Evolutionary conservation across 192 early-diverging fungal species (phyloP), one percentile per base, ranked within the genome.

Genomic region (Thamnidium elegans): DNA sequence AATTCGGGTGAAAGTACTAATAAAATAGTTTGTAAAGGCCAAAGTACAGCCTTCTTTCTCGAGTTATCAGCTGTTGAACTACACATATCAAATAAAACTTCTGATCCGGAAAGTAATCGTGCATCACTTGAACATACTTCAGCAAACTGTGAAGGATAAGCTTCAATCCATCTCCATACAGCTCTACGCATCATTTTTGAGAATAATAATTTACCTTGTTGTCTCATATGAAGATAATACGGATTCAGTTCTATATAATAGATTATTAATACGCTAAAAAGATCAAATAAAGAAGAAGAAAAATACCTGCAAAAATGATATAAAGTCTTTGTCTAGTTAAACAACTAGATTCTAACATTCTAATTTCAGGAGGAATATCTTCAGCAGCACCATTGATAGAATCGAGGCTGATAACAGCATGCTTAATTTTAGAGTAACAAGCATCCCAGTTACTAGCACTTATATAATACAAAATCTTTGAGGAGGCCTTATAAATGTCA

Each of bases 91-190:
- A 93, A 93, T 13, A 93, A 73, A 26, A 82, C 72, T 54, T 93
- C 89, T 4, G 91, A 87, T 4, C 81, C 77, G 14, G 83, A 79
- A 17, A 82, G 76, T 46, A 84, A 62, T 5, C 81, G 72, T 45
- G 70, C 74, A 21, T 71, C 63, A 3, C 66, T 84, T 55, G 79
- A 77, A 67, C 88, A 90, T 42, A 94, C 79, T 59, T 84, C 80
- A 34, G 86, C 82, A 66, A 92, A 96, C 54, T 94, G 90, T 15
- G 79, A 70, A 3, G 90, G 87, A 63, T 88, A 94, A 9, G 85
- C 77, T 46, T 91, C 86, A 20, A 97, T 93, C 86, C 92, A 97
- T 75, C 87, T 89, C 94, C 93, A 96, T 61, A 97, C 90, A 4
- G 84, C 87, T 20, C 87, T 85, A 30, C 91, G 82, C 55, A 95